A percentile compares a stretch with the other conserved stretches of the same genome.
These are phyloP conservation scores for Ganoderma meredithae DNA, from an alignment of 1,284 basidiomycete species.

Conservation along the genomic window DNA sequence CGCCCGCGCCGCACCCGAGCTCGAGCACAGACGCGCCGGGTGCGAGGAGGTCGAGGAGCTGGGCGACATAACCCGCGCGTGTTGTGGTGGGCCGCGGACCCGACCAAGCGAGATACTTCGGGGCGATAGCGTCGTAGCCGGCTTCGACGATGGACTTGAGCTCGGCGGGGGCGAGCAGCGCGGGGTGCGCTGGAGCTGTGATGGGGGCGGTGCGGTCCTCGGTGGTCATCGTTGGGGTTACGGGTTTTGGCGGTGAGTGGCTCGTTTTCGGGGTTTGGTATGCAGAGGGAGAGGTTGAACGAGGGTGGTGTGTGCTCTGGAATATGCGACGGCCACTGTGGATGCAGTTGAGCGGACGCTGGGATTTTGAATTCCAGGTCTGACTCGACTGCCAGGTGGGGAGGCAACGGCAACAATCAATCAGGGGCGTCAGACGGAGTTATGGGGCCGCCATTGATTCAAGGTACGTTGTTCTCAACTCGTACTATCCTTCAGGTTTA, in stretches of 20 bases:
- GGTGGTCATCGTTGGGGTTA: not conserved
- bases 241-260: not conserved
- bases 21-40: conserved; percentile 2
- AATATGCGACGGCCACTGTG: not conserved
- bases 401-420: not conserved
- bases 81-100: conserved; percentile 8
- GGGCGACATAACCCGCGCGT: conserved; percentile 3
- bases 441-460: not conserved
- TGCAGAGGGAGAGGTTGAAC: not conserved
- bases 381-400: conserved; percentile 1
- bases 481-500: too few species aligned
- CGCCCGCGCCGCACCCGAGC: not conserved
- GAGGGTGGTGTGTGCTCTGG: too few species aligned
- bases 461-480: not conserved
- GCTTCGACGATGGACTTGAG: conserved; percentile 1
- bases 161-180: not conserved
- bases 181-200: not conserved
- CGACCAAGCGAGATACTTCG: conserved; percentile 9
- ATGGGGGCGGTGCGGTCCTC: not conserved
- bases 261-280: not conserved
- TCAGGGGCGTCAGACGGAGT: not conserved
- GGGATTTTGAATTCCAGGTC: not conserved
- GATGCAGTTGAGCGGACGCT: not conserved
- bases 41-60: not conserved
- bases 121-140: conserved; percentile 7